These are phyloP conservation scores for Wickerhamomyces kurtzmanii DNA, from an alignment of 805 yeast species.

Conservation along the genomic window DNA sequence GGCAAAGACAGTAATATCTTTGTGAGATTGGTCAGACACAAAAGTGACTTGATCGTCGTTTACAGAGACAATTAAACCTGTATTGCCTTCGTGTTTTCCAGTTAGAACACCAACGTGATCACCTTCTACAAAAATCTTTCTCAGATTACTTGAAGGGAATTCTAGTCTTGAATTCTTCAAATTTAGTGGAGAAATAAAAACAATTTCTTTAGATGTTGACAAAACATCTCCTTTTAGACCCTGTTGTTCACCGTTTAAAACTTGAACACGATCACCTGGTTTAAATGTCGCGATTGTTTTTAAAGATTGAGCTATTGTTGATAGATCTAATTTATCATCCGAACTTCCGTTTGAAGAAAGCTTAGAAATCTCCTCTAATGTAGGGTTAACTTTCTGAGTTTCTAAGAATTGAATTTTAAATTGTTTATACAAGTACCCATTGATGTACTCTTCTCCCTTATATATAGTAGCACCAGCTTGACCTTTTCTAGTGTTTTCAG, in stretches of 20 bases:
- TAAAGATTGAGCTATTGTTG: slow-evolving; percentile 79
- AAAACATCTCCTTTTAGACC: slow-evolving; percentile 77
- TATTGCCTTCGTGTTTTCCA: slow-evolving; percentile 88
- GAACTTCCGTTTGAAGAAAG: slow-evolving; percentile 67
- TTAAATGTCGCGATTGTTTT: slow-evolving; percentile 64
- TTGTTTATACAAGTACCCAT: slow-evolving; percentile 82
- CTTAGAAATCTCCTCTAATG: slow-evolving; percentile 77
- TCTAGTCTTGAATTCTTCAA: slow-evolving; percentile 52
- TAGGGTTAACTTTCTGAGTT: slow-evolving; percentile 76
- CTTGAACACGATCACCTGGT: slow-evolving; percentile 91
- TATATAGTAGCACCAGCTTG: slow-evolving; percentile 60
- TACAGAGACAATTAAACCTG: slow-evolving; percentile 84
- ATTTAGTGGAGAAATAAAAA: slow-evolving; percentile 34
- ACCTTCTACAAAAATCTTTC: slow-evolving; percentile 84
- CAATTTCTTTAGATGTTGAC: slow-evolving; percentile 56
- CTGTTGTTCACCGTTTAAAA: slow-evolving; percentile 87
- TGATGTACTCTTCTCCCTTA: slow-evolving; percentile 79
- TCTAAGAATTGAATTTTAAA: slow-evolving; percentile 75
- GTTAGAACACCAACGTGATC: slow-evolving; percentile 90
- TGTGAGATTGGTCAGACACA: slow-evolving; percentile 79
- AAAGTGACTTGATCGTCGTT: slow-evolving; percentile 81
- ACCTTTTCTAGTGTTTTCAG: slow-evolving; percentile 59
- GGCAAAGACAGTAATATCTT: slow-evolving; percentile 88
- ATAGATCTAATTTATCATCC: slow-evolving; percentile 83
- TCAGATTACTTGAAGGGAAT: slow-evolving; percentile 69